Evolutionary conservation across 768 basidiomycete species (phyloP).

Genomic region (Paxillus rubicundulus): DNA sequence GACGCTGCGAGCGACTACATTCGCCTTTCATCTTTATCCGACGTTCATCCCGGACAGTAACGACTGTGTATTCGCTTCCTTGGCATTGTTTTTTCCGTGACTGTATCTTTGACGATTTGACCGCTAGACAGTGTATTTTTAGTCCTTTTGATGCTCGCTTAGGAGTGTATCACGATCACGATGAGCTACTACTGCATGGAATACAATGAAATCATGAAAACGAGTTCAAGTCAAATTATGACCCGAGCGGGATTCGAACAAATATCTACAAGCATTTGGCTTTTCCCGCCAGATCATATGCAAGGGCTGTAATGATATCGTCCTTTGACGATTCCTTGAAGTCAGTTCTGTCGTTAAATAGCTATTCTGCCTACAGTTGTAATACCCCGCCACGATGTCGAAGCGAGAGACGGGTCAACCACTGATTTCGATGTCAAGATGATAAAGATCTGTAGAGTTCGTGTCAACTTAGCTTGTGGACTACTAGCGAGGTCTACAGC

Average conservation of each 20-base stretch:
- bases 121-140: slow-evolving; percentile 28
- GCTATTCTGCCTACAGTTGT: not conserved
- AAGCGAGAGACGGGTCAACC: no score
- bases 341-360: not conserved
- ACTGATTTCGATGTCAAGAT: no score
- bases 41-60: slow-evolving; percentile 5
- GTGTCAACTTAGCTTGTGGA: not conserved
- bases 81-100: not conserved
- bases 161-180: not conserved
- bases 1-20: slow-evolving; percentile 5
- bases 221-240: not conserved
- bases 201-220: not conserved
- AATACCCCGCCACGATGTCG: no score
- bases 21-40: slow-evolving; percentile 1
- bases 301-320: no score
- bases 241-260: not conserved
- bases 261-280: not conserved
- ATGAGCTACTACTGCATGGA: not conserved
- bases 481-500: not conserved
- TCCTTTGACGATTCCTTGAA: no score
- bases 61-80: slow-evolving; percentile 2
- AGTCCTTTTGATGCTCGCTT: not conserved
- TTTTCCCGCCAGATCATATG: no score
- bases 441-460: no score
- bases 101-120: slow-evolving; percentile 14